Conservation (phyloP, 2,329 filamentous ascomycete genomes). For the Teratosphaeria nubilosa region DNA sequence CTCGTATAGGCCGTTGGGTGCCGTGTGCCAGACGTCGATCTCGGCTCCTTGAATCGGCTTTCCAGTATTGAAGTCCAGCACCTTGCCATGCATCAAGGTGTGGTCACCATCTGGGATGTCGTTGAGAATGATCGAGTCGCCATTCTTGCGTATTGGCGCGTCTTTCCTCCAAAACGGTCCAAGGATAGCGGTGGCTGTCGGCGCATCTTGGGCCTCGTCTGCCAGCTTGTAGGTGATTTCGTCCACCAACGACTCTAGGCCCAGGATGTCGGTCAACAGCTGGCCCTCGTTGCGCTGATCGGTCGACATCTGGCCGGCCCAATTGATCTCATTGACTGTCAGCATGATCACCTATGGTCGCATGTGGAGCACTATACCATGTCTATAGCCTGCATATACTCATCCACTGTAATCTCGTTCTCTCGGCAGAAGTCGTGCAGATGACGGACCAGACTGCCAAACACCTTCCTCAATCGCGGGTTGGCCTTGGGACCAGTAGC, state of each 20-base stretch:
- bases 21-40: conserved; percentile 72
- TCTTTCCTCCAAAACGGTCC: conserved; percentile 76
- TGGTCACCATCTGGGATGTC: conserved; percentile 3
- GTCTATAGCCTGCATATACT: conserved; percentile 48
- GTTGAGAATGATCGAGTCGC: conserved; percentile 50
- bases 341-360: background rate
- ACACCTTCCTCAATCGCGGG: conserved; percentile 28
- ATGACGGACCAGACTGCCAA: conserved; percentile 43
- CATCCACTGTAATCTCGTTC: conserved; percentile 48
- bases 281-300: conserved; percentile 55
- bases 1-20: conserved; percentile 46
- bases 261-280: conserved; percentile 48
- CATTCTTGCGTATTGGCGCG: conserved; percentile 60
- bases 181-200: conserved; percentile 66
- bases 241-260: conserved; percentile 54
- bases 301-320: conserved; percentile 53
- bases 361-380: conserved; percentile 1
- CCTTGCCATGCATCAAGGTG: conserved; percentile 50
- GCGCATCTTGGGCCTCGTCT: conserved; percentile 28
- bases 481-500: conserved; percentile 27
- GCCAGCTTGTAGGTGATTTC: conserved; percentile 65
- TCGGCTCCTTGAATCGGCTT: conserved; percentile 54
- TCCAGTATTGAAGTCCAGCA: conserved; percentile 49
- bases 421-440: conserved; percentile 51
- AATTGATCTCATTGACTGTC: conserved; percentile 40